Conservation (phyloP, 2,329 filamentous ascomycete species). For the Claviceps citrina region DNA sequence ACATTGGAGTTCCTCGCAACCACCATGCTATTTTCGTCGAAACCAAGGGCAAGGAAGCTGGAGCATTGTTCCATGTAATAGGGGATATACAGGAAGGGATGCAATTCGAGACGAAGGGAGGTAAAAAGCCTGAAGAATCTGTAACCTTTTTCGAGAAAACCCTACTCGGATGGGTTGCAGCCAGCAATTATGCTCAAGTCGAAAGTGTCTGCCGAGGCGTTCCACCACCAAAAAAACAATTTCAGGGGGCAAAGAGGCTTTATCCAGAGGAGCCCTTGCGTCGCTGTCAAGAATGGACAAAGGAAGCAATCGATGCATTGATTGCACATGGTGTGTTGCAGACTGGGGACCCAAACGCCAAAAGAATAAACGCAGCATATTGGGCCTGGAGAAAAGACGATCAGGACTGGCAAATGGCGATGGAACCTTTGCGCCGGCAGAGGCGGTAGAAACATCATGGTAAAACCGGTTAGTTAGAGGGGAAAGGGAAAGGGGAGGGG, state of each 20-base stretch:
- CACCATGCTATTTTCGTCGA: background rate
- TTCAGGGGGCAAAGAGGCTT: background rate
- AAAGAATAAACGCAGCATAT: too few species aligned
- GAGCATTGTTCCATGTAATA: background rate
- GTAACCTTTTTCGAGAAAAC: background rate
- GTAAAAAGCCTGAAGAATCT: background rate
- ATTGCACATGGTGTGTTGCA: background rate
- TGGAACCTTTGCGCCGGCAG: too few species aligned
- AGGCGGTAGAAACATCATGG: too few species aligned
- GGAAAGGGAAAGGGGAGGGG: too few species aligned
- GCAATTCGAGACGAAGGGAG: background rate
- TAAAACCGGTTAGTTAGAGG: too few species aligned
- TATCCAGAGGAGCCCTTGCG: background rate
- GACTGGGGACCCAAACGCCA: too few species aligned
- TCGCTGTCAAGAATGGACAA: background rate
- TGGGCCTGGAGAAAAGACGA: too few species aligned
- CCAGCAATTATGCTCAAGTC: background rate
- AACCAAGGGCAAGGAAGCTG: background rate
- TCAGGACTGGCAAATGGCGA: too few species aligned
- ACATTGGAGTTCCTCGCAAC: background rate
- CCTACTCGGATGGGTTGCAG: background rate
- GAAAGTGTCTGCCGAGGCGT: background rate
- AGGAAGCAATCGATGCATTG: background rate
- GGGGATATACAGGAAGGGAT: background rate
- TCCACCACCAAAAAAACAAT: background rate